Evolutionary conservation across 208 protist genomes (phyloP), one percentile per base, ranked within the genome.

Genomic region (Wallacemonas sp.): DNA sequence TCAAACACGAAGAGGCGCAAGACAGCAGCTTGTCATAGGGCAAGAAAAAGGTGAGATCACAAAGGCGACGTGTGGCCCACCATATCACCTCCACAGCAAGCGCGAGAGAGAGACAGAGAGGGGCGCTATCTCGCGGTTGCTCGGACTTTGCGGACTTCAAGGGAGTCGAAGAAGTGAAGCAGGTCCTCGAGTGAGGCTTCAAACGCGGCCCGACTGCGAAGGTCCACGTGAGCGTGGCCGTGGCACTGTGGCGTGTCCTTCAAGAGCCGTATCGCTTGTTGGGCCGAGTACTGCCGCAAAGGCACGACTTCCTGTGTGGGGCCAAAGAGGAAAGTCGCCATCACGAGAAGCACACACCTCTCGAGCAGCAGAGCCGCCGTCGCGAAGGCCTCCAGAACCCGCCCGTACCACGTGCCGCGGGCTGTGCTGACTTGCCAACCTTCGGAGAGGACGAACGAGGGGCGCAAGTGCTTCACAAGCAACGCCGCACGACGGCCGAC

Each of bases 271-370:
- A 91, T 50, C 22, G 74, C 68, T 36, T 73, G 61, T 19, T 73
- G 69, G 15, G 70, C 62, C 15, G 76, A 48, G 21, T 77, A 66
- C 1, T 72, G 74, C 12, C 69, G 55, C n/a, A 86, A 50, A 29
- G 68, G 50, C 34, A 87, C 75, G 3, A 74, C 62, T 8, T 79
- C 54, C 34, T 89, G 84, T 27, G 69, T 66, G 15, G 79, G 81
- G 0, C 88, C 88, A 71, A 94, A 94, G 1, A 94, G 71, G 29
- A 87, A 63, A 3, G 90, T 76, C 4, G 85, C 83, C 73, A 92
- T 87, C 33, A 81, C 0, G 65, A 79, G 88, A 5, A 81, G 69
- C 10, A 91, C 48, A 10, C 71, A 1, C 38, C 79, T 74, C 45
- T 87, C 82, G 10, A 82, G 17, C 33, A 36, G 42, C 58, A 80